Base-by-base conservation (phyloP, 176 grass and related monocot species). In the Musa acuminata region DNA sequence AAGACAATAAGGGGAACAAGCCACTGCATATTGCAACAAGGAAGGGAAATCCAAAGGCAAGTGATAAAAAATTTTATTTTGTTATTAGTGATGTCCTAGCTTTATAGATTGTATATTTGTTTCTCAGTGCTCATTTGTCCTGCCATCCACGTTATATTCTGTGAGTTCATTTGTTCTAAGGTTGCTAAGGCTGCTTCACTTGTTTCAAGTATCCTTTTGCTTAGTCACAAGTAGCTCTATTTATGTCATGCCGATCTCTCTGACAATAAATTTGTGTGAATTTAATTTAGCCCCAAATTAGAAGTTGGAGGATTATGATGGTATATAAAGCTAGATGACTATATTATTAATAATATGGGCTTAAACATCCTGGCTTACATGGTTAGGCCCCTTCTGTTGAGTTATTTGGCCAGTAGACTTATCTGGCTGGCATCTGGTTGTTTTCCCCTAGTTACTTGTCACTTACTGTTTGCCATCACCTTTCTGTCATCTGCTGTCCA, bases 21-120 rank as follows among this genome's bases (percentile, higher is more conserved):
- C 75, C 75, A 11, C 52, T 77, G 48, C 75, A 77, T 58, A 65
- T 77, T 3, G 75, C 75, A 10, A 77, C 75, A 25, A 77, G 75
- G 43, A 77, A 77, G 12, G 75, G 60, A 35, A 64, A 77, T 24
- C n/a, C 11, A 50, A 52, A 24, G 60, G 75, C 60, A 77, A 77
- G 75, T 52, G 8, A 51, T 21, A 24, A 25, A 23, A 29, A 16
- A 55, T 14, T 9, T 22, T 24, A 22, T 14, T 72, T 72, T 72
- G 21, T 23, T 17, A 19, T 17, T 19, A 3, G 49, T 25, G 49
- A 13, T 51, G 19, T 26, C 8, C 12, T 2, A 16, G n/a, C 13
- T 23, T 62, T n/a, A 62, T 62, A 19, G 57, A 19, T 21, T 62
- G 8, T 62, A 19, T 17, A 19, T 62, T 17, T 62, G 6, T 14